These are phyloP conservation scores for Cucurbitaria berberidis DNA, from an alignment of 2,329 filamentous ascomycete species.

Conservation along the genomic window DNA sequence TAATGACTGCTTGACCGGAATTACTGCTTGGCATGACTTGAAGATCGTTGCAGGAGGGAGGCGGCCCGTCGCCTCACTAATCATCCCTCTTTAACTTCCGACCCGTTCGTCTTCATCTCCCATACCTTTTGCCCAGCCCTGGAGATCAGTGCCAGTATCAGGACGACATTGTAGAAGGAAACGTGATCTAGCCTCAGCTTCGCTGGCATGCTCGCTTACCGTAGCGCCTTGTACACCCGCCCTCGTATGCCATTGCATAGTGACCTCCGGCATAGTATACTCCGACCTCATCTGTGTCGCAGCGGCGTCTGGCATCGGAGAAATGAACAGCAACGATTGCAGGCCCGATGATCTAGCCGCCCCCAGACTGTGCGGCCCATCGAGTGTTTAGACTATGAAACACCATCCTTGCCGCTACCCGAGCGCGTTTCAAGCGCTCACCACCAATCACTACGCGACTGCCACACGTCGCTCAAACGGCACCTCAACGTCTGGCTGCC, in stretches of 20 bases:
- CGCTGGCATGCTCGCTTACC: slow-evolving; percentile 2
- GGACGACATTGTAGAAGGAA: slow-evolving; percentile 4
- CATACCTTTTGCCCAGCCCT: no score
- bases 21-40: background rate
- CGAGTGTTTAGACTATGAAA: slow-evolving; percentile 43
- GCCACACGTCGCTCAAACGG: slow-evolving; percentile 34
- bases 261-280: background rate
- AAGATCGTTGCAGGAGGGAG: background rate
- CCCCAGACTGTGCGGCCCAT: slow-evolving; percentile 30
- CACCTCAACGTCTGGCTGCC: slow-evolving; percentile 31
- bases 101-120: background rate
- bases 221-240: slow-evolving; percentile 7
- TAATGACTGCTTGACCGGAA: background rate
- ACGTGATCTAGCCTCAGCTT: background rate
- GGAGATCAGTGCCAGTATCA: background rate
- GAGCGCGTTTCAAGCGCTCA: slow-evolving; percentile 34
- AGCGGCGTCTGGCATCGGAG: slow-evolving; percentile 14
- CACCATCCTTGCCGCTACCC: slow-evolving; percentile 27
- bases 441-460: slow-evolving; percentile 45
- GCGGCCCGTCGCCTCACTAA: background rate
- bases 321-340: slow-evolving; percentile 23
- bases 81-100: background rate
- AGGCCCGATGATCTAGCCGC: slow-evolving; percentile 36
- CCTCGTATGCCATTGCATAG: slow-evolving; percentile 3
- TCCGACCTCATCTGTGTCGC: slow-evolving; percentile 7